Conservation (phyloP, 1,284 basidiomycete genomes). For the Ganoderma resinaceum region DNA sequence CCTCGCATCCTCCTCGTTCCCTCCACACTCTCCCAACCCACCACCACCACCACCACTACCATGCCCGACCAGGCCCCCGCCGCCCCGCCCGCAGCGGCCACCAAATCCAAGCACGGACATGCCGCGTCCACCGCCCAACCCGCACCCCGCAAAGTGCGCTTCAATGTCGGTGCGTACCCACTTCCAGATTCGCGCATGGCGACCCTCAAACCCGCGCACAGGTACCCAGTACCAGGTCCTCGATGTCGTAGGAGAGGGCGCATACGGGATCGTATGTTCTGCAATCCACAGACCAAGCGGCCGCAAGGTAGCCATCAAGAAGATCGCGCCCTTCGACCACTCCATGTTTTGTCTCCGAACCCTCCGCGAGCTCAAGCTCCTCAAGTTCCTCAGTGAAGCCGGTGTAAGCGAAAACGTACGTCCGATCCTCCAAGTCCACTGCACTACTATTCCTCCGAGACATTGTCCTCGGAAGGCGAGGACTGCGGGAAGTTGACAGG, state of each 20-base stretch:
- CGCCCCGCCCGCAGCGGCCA: slow-evolving; percentile 32
- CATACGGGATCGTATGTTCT: slow-evolving; percentile 90
- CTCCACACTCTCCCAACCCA: slow-evolving; percentile 19
- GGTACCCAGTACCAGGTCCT: slow-evolving; percentile 88
- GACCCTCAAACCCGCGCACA: slow-evolving; percentile 35
- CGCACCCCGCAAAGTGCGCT: slow-evolving; percentile 87
- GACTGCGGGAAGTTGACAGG: slow-evolving; percentile 7
- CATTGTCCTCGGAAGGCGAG: neutral
- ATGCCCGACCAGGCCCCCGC: slow-evolving; percentile 39
- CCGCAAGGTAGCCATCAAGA: slow-evolving; percentile 74
- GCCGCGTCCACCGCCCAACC: slow-evolving; percentile 67
- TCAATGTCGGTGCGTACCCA: slow-evolving; percentile 83
- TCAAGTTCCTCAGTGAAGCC: slow-evolving; percentile 90
- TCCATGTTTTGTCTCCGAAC: slow-evolving; percentile 89
- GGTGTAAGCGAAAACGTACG: slow-evolving; percentile 93
- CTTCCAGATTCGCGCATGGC: slow-evolving; percentile 9
- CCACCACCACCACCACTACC: slow-evolving; percentile 17
- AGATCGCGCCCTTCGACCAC: slow-evolving; percentile 88
- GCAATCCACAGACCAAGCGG: slow-evolving; percentile 84
- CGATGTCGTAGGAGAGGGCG: slow-evolving; percentile 90
- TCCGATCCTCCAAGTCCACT: slow-evolving; percentile 27
- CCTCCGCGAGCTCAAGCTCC: slow-evolving; percentile 85
- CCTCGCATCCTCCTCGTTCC: slow-evolving; percentile 15
- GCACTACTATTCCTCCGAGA: neutral
- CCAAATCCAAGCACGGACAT: slow-evolving; percentile 67